Conservation (phyloP, 108 stramenopile species). For the Tribonema minus region DNA sequence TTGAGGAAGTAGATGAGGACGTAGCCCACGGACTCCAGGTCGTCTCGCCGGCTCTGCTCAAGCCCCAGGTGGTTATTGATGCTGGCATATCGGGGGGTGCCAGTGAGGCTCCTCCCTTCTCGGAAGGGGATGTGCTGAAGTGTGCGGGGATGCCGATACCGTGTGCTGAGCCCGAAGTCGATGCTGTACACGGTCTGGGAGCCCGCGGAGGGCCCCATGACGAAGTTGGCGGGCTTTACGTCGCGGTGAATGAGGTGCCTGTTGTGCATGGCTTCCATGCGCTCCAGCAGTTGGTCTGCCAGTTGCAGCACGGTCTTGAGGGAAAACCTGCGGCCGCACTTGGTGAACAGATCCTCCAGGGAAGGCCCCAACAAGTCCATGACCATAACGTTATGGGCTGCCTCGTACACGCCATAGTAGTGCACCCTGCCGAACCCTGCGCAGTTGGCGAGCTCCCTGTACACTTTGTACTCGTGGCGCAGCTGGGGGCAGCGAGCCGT, state of each 20-base stretch:
- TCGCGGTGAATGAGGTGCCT: constrained; percentile 63
- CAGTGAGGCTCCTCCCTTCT: constrained; percentile 67
- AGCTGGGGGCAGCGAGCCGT: constrained; percentile 46
- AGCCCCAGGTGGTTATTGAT: constrained; percentile 95
- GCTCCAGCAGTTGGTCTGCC: constrained; percentile 92
- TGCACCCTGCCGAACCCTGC: constrained; percentile 55
- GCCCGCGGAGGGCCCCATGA: too few relatives aligned
- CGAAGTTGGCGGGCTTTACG: constrained; percentile 90
- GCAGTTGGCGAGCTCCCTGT: constrained; percentile 21
- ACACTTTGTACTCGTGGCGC: constrained; percentile 51
- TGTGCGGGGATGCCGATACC: constrained; percentile 91
- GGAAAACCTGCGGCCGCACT: constrained; percentile 80
- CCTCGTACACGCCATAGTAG: constrained; percentile 88
- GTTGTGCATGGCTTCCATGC: constrained; percentile 89
- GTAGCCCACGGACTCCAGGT: constrained; percentile 88
- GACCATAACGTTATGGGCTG: constrained; percentile 97
- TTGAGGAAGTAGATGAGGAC: constrained; percentile 93
- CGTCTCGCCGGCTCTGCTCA: constrained; percentile 88
- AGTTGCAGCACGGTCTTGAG: constrained; percentile 70
- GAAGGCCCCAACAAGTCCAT: constrained; percentile 92
- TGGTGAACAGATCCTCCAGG: constrained; percentile 92
- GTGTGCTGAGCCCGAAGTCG: constrained; percentile 89
- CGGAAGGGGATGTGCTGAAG: constrained; percentile 94
- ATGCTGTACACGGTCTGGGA: too few relatives aligned
- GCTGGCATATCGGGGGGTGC: constrained; percentile 91